Conservation (phyloP, 345 rosid species). For the Diplotaxis tenuifolia region DNA sequence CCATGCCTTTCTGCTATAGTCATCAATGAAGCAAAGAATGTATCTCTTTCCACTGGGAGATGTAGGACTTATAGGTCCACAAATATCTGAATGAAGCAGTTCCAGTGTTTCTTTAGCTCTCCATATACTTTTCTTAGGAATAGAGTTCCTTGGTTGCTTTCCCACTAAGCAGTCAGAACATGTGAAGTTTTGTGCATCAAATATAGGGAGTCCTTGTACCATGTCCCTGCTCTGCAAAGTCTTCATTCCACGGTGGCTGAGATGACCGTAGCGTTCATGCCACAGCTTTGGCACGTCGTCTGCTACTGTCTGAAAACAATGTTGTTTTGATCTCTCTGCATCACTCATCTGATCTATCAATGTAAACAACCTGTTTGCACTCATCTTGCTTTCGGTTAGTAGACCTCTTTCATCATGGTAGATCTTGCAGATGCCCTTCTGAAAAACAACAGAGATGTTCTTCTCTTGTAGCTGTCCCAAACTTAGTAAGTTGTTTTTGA, state of each 20-base stretch:
- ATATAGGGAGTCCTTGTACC: neutral
- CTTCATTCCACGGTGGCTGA: neutral
- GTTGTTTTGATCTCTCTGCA: neutral
- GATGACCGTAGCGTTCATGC: neutral
- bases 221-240: neutral
- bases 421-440: neutral
- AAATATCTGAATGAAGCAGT: neutral
- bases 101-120: neutral
- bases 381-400: neutral
- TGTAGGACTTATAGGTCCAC: neutral
- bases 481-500: neutral
- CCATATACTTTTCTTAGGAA: no score
- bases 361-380: neutral
- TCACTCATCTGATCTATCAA: neutral
- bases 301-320: neutral
- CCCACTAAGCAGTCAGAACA: neutral
- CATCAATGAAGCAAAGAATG: neutral
- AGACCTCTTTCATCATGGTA: neutral
- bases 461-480: neutral
- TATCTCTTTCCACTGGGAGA: neutral
- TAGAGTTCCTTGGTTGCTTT: neutral
- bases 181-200: neutral
- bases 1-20: neutral
- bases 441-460: neutral
- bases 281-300: neutral